Percentiles rank a stretch among this genome's conserved stretches.
Evolutionary conservation across 2,329 filamentous ascomycete genomes (phyloP).

Genomic region (Lasiodiplodia citricola): DNA sequence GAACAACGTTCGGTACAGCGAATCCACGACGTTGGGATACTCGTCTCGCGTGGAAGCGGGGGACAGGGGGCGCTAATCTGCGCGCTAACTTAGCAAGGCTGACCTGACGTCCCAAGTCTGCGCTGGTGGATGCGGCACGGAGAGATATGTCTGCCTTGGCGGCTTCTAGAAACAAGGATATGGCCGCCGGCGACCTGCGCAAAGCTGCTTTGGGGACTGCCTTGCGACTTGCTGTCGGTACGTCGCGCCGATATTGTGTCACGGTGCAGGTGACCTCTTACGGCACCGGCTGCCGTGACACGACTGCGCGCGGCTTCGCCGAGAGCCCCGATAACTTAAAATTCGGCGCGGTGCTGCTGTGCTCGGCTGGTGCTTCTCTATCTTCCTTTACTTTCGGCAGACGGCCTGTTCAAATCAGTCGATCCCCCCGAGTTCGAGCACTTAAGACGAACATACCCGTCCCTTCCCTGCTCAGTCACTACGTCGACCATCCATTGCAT

Average conservation of each 20-base stretch:
- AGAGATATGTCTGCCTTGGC: constrained; percentile 17
- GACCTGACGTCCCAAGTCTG: neutral
- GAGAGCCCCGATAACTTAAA: neutral
- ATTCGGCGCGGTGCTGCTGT: neutral
- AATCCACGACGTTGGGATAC: neutral
- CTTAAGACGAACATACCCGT: neutral
- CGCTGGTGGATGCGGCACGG: neutral
- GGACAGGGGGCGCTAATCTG: constrained; percentile 11
- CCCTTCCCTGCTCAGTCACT: neutral
- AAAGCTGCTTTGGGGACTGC: constrained; percentile 2
- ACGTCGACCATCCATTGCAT: neutral
- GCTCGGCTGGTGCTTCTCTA: neutral
- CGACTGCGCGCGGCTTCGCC: constrained; percentile 2
- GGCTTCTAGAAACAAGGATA: constrained; percentile 23
- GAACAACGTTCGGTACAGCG: neutral
- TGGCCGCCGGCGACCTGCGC: constrained; percentile 6
- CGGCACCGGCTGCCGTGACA: constrained; percentile 10
- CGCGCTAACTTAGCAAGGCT: constrained; percentile 13
- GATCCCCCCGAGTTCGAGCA: neutral
- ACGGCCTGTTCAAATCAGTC: neutral
- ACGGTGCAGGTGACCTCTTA: constrained; percentile 18
- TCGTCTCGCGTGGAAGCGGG: constrained; percentile 22
- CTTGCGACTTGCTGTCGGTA: constrained; percentile 10
- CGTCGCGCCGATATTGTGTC: constrained; percentile 11
- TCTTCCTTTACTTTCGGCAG: neutral